Conservation (phyloP, 1,284 basidiomycete species). For the Flammula alnicola region DNA sequence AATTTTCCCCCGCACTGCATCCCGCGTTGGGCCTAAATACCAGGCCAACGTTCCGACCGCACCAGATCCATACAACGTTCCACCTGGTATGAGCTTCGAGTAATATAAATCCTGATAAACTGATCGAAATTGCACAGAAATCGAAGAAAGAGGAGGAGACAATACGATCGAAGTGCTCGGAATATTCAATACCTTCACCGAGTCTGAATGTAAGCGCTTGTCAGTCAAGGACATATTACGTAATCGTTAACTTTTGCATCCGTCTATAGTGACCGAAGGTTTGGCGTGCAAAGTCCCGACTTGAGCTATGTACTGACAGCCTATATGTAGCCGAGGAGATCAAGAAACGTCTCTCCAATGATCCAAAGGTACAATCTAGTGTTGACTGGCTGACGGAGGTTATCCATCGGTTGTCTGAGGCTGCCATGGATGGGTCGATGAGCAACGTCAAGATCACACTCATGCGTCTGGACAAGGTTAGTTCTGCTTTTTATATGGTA, state of each 20-base stretch:
- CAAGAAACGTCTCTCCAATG: slow-evolving; percentile 55
- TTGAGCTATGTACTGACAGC: slow-evolving; percentile 13
- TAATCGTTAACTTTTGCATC: slow-evolving; percentile 26
- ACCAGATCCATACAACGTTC: slow-evolving; percentile 48
- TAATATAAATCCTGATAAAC: not conserved
- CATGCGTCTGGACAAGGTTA: slow-evolving; percentile 64
- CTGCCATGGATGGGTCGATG: slow-evolving; percentile 49
- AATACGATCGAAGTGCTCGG: slow-evolving; percentile 75
- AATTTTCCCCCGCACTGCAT: slow-evolving; percentile 91
- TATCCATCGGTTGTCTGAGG: slow-evolving; percentile 68
- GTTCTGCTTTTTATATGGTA: slow-evolving; percentile 1
- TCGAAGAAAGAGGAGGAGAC: slow-evolving; percentile 74
- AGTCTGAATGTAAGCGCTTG: slow-evolving; percentile 59
- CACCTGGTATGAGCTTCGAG: slow-evolving; percentile 40
- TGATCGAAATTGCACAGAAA: slow-evolving; percentile 32
- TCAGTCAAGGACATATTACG: slow-evolving; percentile 20
- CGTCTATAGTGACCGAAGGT: slow-evolving; percentile 54
- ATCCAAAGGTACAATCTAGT: slow-evolving; percentile 51
- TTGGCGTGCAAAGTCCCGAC: slow-evolving; percentile 15
- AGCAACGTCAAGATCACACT: slow-evolving; percentile 35
- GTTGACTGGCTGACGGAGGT: slow-evolving; percentile 84
- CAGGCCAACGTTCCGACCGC: slow-evolving; percentile 69
- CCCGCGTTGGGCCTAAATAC: slow-evolving; percentile 86
- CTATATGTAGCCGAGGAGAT: slow-evolving; percentile 61
- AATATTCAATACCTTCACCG: slow-evolving; percentile 61